A percentile compares a stretch with the other conserved stretches of the same genome.
phyloP scores from a whole-genome alignment of 2,329 filamentous ascomycete species.

The Penicillium glabrum region DNA sequence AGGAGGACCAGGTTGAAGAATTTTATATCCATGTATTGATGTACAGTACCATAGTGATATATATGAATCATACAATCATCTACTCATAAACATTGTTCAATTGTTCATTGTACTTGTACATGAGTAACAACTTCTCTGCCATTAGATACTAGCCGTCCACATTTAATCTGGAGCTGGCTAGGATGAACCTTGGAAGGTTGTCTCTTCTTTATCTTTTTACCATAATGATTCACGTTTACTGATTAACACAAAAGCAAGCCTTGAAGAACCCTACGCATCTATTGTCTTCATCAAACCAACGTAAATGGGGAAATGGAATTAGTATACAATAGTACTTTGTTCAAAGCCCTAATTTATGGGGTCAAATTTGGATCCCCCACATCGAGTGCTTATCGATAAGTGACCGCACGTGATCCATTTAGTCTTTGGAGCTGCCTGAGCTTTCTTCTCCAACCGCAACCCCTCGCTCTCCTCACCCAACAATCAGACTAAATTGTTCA shows the following conservation, averaged over 20 bases:
- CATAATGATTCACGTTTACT: background rate
- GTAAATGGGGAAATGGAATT: background rate
- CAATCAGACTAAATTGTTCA: background rate
- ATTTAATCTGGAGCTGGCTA: background rate
- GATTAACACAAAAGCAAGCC: background rate
- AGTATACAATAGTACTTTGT: background rate
- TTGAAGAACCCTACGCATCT: background rate
- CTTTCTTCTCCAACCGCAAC: slow-evolving; percentile 17
- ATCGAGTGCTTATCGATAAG: slow-evolving; percentile 26
- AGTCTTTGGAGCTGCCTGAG: slow-evolving; percentile 16
- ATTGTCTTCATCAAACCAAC: background rate
- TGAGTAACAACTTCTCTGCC: too few species aligned
- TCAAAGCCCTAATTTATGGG: background rate
- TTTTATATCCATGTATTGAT: background rate
- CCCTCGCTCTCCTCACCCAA: slow-evolving; percentile 1
- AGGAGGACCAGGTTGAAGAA: background rate
- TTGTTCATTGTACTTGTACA: background rate
- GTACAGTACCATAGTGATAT: background rate
- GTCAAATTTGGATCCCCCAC: background rate
- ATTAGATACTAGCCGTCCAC: too few species aligned
- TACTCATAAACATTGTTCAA: background rate
- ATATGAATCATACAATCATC: background rate
- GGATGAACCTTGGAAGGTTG: background rate
- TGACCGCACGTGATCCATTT: slow-evolving; percentile 21
- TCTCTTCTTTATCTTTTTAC: background rate